These are phyloP conservation scores for Kregervanrija fluxuum DNA, from an alignment of 805 yeast genomes.

Conservation along the genomic window DNA sequence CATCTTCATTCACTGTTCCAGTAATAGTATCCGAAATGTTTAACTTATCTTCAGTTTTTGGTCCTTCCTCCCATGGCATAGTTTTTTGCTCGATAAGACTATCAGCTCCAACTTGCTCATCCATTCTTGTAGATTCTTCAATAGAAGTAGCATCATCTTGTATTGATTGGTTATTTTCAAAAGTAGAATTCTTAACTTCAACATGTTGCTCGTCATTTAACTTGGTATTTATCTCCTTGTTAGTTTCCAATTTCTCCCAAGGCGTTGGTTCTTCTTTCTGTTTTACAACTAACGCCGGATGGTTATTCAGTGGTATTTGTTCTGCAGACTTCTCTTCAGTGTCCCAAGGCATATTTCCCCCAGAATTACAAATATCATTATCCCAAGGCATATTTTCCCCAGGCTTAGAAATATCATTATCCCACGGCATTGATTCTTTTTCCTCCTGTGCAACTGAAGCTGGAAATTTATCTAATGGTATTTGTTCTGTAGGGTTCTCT, in stretches of 20 bases:
- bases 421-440: background rate
- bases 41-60: background rate
- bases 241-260: constrained; percentile 11
- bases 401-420: background rate
- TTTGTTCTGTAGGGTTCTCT: background rate
- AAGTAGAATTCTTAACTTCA: too few species aligned
- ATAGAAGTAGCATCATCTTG: too few species aligned
- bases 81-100: too few species aligned
- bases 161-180: too few species aligned
- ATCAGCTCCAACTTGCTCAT: too few species aligned
- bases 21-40: background rate
- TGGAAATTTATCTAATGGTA: background rate
- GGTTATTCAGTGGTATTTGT: too few species aligned
- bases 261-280: constrained; percentile 8
- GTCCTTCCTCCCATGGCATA: background rate
- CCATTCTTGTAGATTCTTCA: too few species aligned
- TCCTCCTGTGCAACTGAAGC: background rate
- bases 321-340: background rate
- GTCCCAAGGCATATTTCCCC: constrained; percentile 2
- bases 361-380: background rate
- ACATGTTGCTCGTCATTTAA: too few species aligned
- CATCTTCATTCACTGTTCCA: constrained; percentile 3
- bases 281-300: too few species aligned
- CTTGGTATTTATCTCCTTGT: too few species aligned
- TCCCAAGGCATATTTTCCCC: background rate